Evolutionary conservation across 805 yeast genomes (phyloP).

Genomic region (Dipodascopsis uninucleata): DNA sequence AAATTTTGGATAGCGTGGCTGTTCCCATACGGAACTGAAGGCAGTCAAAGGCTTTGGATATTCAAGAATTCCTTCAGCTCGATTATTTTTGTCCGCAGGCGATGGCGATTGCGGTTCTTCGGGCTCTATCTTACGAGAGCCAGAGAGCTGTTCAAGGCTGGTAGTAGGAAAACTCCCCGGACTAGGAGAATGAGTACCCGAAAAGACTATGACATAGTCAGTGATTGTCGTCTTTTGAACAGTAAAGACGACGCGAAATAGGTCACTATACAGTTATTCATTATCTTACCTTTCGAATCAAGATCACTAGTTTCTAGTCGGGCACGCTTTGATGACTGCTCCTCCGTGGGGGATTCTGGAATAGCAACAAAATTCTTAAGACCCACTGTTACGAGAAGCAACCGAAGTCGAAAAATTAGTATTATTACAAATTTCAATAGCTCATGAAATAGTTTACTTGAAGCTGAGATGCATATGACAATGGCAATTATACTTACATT

Average conservation of each 20-base stretch:
- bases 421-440: background rate
- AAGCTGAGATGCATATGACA: too few relatives aligned
- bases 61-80: too few relatives aligned
- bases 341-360: background rate
- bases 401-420: background rate
- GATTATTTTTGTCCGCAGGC: too few relatives aligned
- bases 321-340: too few relatives aligned
- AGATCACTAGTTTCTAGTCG: too few relatives aligned
- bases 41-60: background rate
- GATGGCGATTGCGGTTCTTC: too few relatives aligned
- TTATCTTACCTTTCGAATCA: background rate
- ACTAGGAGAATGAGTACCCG: slow-evolving; percentile 1
- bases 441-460: too few relatives aligned
- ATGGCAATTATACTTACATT: background rate
- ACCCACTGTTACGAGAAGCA: background rate
- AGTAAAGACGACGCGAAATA: too few relatives aligned
- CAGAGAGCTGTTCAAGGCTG: background rate
- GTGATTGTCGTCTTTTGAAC: too few relatives aligned
- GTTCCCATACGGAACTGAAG: background rate
- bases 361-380: background rate
- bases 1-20: slow-evolving; percentile 6
- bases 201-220: too few relatives aligned
- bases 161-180: slow-evolving; percentile 5
- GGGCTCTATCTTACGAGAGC: too few relatives aligned
- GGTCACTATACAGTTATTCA: too few relatives aligned